Percentiles rank a stretch among this genome's conserved stretches.
These are phyloP conservation scores for Trichocladium antarcticum DNA, from an alignment of 495 filamentous ascomycete genomes.

Conservation along the genomic window DNA sequence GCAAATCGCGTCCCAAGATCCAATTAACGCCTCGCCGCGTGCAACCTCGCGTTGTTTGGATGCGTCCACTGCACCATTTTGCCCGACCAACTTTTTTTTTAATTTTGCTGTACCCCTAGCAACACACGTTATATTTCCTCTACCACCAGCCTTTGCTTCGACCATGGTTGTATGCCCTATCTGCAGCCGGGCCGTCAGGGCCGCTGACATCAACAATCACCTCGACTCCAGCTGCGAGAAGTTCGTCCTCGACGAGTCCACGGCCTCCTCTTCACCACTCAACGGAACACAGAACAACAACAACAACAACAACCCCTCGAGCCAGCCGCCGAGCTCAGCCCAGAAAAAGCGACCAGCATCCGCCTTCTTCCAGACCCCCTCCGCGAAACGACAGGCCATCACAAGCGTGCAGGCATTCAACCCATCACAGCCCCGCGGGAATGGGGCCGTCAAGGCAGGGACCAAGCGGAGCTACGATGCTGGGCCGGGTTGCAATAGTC, in stretches of 20 bases:
- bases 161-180: constrained; percentile 68
- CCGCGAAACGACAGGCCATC: constrained; percentile 42
- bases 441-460: constrained; percentile 5
- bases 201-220: constrained; percentile 75
- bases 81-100: no score
- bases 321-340: constrained; percentile 24
- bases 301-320: constrained; percentile 6
- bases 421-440: constrained; percentile 19
- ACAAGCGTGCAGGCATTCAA: constrained; percentile 11
- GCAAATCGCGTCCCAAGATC: no score
- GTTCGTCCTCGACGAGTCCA: constrained; percentile 30
- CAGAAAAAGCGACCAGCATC: constrained; percentile 48
- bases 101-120: no score
- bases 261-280: constrained; percentile 20
- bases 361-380: constrained; percentile 68
- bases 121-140: neutral
- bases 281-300: constrained; percentile 32
- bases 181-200: constrained; percentile 64
- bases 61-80: no score
- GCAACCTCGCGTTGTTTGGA: no score
- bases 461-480: constrained; percentile 37
- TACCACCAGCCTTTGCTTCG: neutral
- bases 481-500: constrained; percentile 28
- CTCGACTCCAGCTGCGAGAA: constrained; percentile 73
- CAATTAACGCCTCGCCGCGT: no score